Evolutionary conservation across 192 early-diverging fungal species (phyloP).

Genomic region (Entomortierella beljakovae): DNA sequence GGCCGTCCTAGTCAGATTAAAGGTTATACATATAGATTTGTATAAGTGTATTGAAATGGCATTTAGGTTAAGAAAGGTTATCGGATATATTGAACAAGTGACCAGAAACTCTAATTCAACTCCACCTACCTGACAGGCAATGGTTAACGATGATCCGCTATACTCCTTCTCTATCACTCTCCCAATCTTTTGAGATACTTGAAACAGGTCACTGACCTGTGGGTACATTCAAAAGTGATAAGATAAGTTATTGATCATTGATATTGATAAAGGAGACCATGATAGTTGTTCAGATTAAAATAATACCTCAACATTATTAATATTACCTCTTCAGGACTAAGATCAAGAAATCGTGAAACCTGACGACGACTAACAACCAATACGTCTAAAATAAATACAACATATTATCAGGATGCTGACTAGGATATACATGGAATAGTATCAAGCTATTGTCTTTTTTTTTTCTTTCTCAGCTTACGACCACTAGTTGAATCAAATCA

Average conservation of each 20-base stretch:
- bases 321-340: conserved; percentile 80
- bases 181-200: conserved; percentile 82
- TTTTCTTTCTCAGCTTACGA: conserved; percentile 3
- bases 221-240: neutral
- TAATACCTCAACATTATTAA: neutral
- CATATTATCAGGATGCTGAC: neutral
- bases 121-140: conserved; percentile 86
- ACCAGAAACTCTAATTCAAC: no score
- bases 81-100: neutral
- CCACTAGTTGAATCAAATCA: conserved; percentile 3
- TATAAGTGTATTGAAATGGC: no score
- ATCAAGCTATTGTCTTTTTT: no score
- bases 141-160: conserved; percentile 75
- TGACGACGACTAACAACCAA: conserved; percentile 79
- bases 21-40: neutral
- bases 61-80: no score
- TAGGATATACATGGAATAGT: no score
- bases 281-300: no score
- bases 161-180: conserved; percentile 80
- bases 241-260: neutral
- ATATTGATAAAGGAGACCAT: no score
- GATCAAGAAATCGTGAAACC: conserved; percentile 79
- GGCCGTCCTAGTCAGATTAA: conserved; percentile 70
- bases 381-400: conserved; percentile 79
- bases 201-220: conserved; percentile 78